phyloP scores from a whole-genome alignment of 23 red algal genomes.

The Gracilaria gracilis region DNA sequence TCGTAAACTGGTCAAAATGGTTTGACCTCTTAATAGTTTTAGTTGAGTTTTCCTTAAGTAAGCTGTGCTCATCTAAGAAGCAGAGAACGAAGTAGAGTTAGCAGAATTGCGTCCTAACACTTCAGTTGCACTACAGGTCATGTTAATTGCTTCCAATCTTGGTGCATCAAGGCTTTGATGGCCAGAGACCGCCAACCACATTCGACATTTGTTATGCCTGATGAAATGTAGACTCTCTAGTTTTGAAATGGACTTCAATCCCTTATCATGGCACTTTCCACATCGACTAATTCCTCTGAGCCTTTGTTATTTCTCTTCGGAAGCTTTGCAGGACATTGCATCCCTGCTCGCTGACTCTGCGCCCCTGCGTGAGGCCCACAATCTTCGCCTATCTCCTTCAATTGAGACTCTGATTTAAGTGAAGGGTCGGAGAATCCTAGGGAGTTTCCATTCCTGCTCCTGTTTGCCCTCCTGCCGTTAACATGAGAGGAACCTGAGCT shows the following conservation, averaged over 20 bases:
- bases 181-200: too few relatives aligned
- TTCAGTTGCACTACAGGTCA: background rate
- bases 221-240: background rate
- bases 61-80: too few relatives aligned
- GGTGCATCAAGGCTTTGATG: too few relatives aligned
- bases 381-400: background rate
- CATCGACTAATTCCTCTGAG: background rate
- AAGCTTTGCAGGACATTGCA: constrained; percentile 17
- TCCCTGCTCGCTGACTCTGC: background rate
- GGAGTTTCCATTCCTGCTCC: background rate
- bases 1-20: too few relatives aligned
- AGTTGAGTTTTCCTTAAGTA: too few relatives aligned
- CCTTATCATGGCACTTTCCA: background rate
- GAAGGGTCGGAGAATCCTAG: background rate
- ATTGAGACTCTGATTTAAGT: background rate
- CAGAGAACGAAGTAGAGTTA: background rate
- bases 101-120: background rate
- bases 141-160: background rate
- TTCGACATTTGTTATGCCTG: too few relatives aligned
- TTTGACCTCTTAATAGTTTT: too few relatives aligned
- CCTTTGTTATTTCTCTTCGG: background rate
- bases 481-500: background rate
- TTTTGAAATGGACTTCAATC: background rate
- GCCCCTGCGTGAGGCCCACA: background rate
- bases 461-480: background rate